Evolutionary conservation across 164 flowering plant species (phyloP), one percentile per base, ranked within the genome.

Genomic region (Litsea cubeba): DNA sequence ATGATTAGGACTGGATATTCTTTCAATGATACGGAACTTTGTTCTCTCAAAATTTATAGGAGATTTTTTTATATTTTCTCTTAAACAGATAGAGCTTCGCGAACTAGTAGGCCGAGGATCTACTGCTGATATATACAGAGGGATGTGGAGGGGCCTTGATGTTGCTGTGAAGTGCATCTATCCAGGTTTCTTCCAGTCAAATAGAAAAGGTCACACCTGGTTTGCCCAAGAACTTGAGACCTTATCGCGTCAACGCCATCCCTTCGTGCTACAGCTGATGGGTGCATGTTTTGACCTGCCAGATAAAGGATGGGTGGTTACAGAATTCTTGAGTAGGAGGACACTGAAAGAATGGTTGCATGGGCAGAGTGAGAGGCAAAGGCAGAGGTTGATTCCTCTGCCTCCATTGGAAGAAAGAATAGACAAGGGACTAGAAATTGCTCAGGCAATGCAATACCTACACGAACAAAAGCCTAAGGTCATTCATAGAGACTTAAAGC

Each of bases 201-300:
- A 84, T 18, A 85, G 81, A 28, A 77, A 70, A n/a, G 79, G 84
- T 1, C 74, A 77, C 3, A 7, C 76, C 22, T 91, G 83, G 77
- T 91, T 91, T 65, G 83, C 82, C 3, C 91, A 89, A 74, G 93
- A 91, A 72, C 57, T 89, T 0, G 80, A 84, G 46, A 86, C 87
- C 0, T 62, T 88, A 20, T 81, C 87, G 0, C 75, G 84, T 32
- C 91, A 91, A 71, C 80, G 88, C 62, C 95, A 91, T 76, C 87
- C 85, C 2, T 87, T 75, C n/a, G 91, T 89, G 67, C 83, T 91
- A 7, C 87, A 80, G 6, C 78, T 89, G 12, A 78, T 91, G 83
- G 91, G 93, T 0, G 95, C 91, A 1, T 86, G 89, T 71, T 79
- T 89, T 12, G 78, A 83, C 1, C 95, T 91, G 3, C 93, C 93